Evolutionary conservation across 768 basidiomycete species (phyloP), one percentile per base, ranked within the genome.

Genomic region (Gloeophyllum trabeum): DNA sequence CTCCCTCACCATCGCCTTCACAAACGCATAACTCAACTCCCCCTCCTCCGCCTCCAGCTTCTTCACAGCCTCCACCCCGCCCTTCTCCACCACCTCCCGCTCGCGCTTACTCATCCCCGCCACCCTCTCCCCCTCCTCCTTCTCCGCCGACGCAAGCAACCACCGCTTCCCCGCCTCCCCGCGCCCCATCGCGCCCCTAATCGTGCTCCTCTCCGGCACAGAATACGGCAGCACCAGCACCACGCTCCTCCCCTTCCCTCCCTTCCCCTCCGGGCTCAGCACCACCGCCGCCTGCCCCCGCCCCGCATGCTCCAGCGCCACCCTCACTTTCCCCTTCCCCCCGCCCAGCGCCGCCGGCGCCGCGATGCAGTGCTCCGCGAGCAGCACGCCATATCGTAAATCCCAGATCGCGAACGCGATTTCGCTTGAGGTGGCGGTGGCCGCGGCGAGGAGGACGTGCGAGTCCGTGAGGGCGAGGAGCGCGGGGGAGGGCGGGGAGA

Each of bases 151-250:
- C 2, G 56, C 46, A n/a, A n/a, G n/a, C n/a, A n/a, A n/a, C n/a
- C n/a, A n/a, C n/a, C n/a, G 64, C 54, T 69, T 64, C 35, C 62
- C 64, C 7, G 79, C 58, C 36, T 80, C 66, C 28, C 28, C 28
- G 28, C 16, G 71, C 2, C 81, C 79, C 49, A 86, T 65, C 0
- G 78, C 81, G 40, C 65, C 65, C 3, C 76, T 75, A 39, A 88
- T 73, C 7, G 67, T 84, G 1, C 85, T 85, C 6, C 54, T 63
- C 1, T 55, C 40, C 2, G 75, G 78, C 4, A 73, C 63, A 2
- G 59, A 63, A 42, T 75, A 60, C 0, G 85, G 85, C 1, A 84
- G 61, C 20, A 77, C 67, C 26, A 84, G 60, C 14, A 87, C 60
- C 14, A 67, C 71, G 2, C 81, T 76, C 28, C 28, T 32, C 28